Conservation (phyloP, 495 filamentous ascomycete genomes). For the Podospora conica region DNA sequence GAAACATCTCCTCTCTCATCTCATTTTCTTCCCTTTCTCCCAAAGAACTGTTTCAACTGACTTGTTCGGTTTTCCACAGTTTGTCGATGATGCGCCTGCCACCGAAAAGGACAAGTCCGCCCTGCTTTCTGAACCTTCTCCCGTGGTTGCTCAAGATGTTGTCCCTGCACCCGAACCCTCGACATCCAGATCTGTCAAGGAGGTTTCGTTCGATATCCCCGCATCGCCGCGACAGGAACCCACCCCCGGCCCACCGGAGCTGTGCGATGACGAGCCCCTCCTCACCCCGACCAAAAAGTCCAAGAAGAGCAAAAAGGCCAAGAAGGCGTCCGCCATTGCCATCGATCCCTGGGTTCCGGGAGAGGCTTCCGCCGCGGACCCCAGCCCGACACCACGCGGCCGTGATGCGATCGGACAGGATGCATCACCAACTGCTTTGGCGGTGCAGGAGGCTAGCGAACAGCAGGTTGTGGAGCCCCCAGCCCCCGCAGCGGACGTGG, state of each 20-base stretch:
- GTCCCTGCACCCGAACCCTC: neutral
- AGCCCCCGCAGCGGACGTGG: slow-evolving; percentile 12
- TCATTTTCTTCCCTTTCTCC: neutral
- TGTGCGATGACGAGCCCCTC: slow-evolving; percentile 1
- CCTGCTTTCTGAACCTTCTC: neutral
- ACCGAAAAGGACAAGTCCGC: neutral
- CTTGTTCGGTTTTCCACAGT: neutral
- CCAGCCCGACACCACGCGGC: slow-evolving; percentile 3
- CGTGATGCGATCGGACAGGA: neutral
- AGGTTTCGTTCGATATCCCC: neutral
- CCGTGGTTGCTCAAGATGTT: neutral
- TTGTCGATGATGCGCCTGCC: neutral
- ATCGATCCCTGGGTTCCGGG: slow-evolving; percentile 7
- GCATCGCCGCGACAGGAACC: neutral
- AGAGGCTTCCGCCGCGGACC: slow-evolving; percentile 5
- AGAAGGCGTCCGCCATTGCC: slow-evolving; percentile 18
- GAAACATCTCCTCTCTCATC: neutral
- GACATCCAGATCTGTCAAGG: neutral
- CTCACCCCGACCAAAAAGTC: neutral
- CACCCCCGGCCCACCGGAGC: neutral
- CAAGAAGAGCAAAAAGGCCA: slow-evolving; percentile 30
- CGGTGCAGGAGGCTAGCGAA: slow-evolving; percentile 7
- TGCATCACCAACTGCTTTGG: neutral
- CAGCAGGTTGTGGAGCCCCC: neutral
- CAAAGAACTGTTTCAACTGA: slow-evolving; percentile 1